Evolutionary conservation across 306 rosid genomes (phyloP).

Genomic region (Abrus pulchellus): DNA sequence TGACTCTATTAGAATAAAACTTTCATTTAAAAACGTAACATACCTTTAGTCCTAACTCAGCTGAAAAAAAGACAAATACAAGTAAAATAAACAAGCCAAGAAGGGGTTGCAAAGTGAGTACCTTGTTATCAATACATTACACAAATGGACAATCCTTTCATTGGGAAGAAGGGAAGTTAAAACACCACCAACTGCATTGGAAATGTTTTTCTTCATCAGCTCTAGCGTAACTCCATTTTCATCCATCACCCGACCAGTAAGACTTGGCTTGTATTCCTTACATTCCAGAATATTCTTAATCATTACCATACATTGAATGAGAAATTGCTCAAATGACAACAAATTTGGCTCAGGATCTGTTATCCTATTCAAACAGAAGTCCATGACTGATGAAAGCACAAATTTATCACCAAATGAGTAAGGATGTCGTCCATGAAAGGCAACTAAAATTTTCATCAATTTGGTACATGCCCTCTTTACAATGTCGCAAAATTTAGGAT

Average conservation of each 20-base stretch:
- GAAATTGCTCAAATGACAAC: slow-evolving; percentile 83
- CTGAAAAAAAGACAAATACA: slow-evolving; percentile 48
- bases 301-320: slow-evolving; percentile 97
- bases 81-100: slow-evolving; percentile 35
- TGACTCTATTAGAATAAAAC: slow-evolving; percentile 19
- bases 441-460: slow-evolving; percentile 90
- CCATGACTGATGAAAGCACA: slow-evolving; percentile 82
- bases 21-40: slow-evolving; percentile 8
- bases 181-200: slow-evolving; percentile 81
- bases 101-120: slow-evolving; percentile 49
- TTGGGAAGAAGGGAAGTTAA: slow-evolving; percentile 83
- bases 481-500: slow-evolving; percentile 85
- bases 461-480: slow-evolving; percentile 83
- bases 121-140: slow-evolving; percentile 88
- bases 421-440: slow-evolving; percentile 92
- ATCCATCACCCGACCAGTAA: slow-evolving; percentile 89
- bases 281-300: slow-evolving; percentile 91
- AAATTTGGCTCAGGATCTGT: slow-evolving; percentile 83
- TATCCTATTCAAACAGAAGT: slow-evolving; percentile 89
- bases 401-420: slow-evolving; percentile 86
- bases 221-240: slow-evolving; percentile 81
- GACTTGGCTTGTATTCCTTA: slow-evolving; percentile 90
- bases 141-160: slow-evolving; percentile 76
- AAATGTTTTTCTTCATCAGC: slow-evolving; percentile 85
- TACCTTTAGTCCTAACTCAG: slow-evolving; percentile 35